phyloP scores from a whole-genome alignment of 2,329 filamentous ascomycete species.

The Microascus cirrosus region DNA sequence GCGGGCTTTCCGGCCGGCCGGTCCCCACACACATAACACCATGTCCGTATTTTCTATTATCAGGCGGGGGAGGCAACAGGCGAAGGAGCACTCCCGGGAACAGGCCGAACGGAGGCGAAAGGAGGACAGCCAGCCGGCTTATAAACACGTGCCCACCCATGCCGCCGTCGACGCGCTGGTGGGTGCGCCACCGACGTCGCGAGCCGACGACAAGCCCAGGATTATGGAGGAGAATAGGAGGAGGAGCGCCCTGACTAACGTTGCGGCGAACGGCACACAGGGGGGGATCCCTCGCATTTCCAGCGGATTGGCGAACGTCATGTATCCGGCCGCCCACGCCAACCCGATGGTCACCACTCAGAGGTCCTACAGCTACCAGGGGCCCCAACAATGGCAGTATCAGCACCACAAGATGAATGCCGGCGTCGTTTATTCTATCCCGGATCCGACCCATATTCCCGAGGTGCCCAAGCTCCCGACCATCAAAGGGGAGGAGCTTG shows the following conservation, averaged over 20 bases:
- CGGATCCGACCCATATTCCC: conserved; percentile 12
- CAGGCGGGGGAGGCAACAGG: conserved; percentile 5
- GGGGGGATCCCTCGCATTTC: conserved; percentile 26
- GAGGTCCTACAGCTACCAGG: conserved; percentile 30
- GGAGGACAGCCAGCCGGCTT: not conserved
- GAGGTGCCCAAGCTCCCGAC: conserved; percentile 15
- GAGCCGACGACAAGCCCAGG: conserved; percentile 3
- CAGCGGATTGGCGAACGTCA: conserved; percentile 34
- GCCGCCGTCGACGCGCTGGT: conserved; percentile 8
- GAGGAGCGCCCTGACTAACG: not conserved
- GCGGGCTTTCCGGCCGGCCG: not conserved
- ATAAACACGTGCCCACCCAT: conserved; percentile 8
- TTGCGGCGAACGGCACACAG: not conserved
- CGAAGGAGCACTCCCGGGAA: conserved; percentile 5
- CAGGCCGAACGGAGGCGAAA: not conserved
- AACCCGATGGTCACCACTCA: conserved; percentile 27
- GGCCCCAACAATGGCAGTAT: conserved; percentile 21
- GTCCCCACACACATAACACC: not conserved
- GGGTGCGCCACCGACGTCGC: conserved; percentile 4
- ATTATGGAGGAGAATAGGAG: conserved; percentile 6
- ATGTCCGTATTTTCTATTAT: conserved; percentile 9
- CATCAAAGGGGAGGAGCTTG: conserved; percentile 31
- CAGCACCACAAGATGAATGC: conserved; percentile 13
- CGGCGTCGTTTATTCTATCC: conserved; percentile 16
- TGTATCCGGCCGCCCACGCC: conserved; percentile 29